Evolutionary conservation across 768 basidiomycete species (phyloP).

Genomic region (Tephrocybe sp.): DNA sequence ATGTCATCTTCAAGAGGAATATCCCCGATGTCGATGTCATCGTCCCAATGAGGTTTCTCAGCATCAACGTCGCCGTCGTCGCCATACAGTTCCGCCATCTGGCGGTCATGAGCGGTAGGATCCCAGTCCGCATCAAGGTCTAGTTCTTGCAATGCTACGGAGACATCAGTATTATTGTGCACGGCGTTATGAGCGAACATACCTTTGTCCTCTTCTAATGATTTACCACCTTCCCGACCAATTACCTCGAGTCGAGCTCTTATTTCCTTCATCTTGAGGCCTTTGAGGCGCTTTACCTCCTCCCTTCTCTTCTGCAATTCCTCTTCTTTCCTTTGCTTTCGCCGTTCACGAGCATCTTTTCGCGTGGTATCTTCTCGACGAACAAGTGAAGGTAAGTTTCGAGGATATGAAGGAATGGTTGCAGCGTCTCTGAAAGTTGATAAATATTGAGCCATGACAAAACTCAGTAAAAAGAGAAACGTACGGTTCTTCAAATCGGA

Average conservation of each 20-base stretch:
- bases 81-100: conserved; percentile 76
- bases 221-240: conserved; percentile 64
- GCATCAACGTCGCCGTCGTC: conserved; percentile 37
- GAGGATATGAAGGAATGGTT: conserved; percentile 72
- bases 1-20: conserved; percentile 41
- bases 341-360: conserved; percentile 80
- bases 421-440: conserved; percentile 50
- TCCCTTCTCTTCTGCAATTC: conserved; percentile 72
- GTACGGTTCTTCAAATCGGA: conserved; percentile 94
- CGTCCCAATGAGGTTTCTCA: conserved; percentile 85
- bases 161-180: neutral
- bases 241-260: conserved; percentile 72
- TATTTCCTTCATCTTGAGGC: conserved; percentile 83
- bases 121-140: conserved; percentile 96
- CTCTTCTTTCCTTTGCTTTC: conserved; percentile 76
- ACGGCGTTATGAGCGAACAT: conserved; percentile 3
- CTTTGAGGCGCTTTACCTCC: conserved; percentile 77
- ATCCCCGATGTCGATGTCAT: conserved; percentile 82
- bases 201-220: conserved; percentile 36
- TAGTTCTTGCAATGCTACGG: conserved; percentile 57
- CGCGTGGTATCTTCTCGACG: conserved; percentile 75
- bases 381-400: conserved; percentile 59
- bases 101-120: conserved; percentile 75
- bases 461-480: conserved; percentile 30
- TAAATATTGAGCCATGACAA: neutral